Evolutionary conservation across 768 basidiomycete genomes (phyloP), one percentile per base, ranked within the genome.

Genomic region (Leccinum obscurum): DNA sequence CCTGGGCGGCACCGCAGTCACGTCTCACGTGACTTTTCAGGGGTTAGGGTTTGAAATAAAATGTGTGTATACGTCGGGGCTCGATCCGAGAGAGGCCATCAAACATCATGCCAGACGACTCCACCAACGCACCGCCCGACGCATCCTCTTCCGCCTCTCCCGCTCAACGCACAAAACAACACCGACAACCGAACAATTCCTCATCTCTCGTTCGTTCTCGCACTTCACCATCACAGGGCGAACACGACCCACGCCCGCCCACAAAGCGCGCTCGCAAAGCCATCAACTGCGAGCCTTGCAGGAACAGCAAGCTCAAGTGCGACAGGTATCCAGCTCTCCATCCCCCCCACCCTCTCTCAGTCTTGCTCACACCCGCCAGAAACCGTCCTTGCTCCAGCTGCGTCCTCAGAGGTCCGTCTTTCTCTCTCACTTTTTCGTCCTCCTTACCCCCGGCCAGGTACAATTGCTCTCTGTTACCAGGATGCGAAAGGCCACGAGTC

Each of bases 311-410:
- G 76, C 84, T 93, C 66, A 92, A 93, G 76, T 93, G 92, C 78
- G 92, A 93, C 75, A 86, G 90, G 90, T 89, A 28, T 37, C n/a
- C 24, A 35, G 4, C 22, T n/a, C 58, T 20, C 20, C 24, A 14
- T 24, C 28, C n/a, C 13, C 32, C 24, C 3, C 14, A 13, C 6
- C 28, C 5, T 15, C 32, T 11, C 24, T 48, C 1, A 1, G 48
- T 49, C 15, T 46, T 20, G 44, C 46, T 37, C 58, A 58, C 59
- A 46, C 34, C 58, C 54, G 1, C 44, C 71, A 92, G 92, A 75
- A 92, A 88, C 68, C 86, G 90, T 11, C 92, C 92, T n/a, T 93
- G 92, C 68, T 92, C 91, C 3, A 91, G 89, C 20, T 93, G 92
- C 72, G 90, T 93, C 51, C 78, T 93, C 65, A 80, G 92, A 77